A percentile compares a stretch with the other conserved stretches of the same genome.
phyloP scores from a whole-genome alignment of 2,329 filamentous ascomycete genomes.

The Cryphonectria japonica region DNA sequence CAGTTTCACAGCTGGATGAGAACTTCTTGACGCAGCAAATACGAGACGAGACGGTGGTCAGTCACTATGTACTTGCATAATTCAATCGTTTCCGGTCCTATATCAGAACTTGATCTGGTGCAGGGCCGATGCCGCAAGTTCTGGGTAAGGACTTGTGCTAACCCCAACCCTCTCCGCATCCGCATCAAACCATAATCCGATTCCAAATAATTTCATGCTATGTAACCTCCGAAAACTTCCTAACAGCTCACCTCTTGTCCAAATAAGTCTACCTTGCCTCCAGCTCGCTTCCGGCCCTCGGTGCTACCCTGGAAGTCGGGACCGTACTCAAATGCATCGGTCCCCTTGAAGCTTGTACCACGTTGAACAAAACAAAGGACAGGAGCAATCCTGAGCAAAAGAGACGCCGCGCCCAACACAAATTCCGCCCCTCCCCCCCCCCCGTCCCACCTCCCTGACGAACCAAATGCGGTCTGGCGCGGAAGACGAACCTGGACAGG shows the following conservation, averaged over 20 bases:
- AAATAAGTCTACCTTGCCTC: neutral
- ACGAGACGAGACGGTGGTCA: too few relatives aligned
- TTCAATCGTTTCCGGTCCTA: too few relatives aligned
- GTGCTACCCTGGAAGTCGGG: neutral
- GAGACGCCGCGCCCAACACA: conserved; percentile 6
- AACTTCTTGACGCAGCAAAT: too few relatives aligned
- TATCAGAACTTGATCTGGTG: too few relatives aligned
- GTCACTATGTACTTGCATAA: too few relatives aligned
- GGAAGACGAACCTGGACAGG: neutral
- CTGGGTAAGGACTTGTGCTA: neutral
- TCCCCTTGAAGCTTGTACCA: neutral
- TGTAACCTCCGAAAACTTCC: neutral
- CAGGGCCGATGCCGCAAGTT: too few relatives aligned
- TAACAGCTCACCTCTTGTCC: neutral
- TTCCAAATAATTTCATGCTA: neutral
- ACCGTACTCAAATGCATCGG: neutral
- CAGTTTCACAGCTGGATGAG: too few relatives aligned
- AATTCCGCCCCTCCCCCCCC: neutral
- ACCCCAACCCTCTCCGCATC: neutral
- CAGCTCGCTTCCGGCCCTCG: neutral
- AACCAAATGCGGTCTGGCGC: conserved; percentile 10
- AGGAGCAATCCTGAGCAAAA: neutral
- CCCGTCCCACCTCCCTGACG: too few relatives aligned
- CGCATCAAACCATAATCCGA: neutral
- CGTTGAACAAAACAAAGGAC: neutral